Conservation (phyloP, 768 basidiomycete species). For the Myochromella boudieri region DNA sequence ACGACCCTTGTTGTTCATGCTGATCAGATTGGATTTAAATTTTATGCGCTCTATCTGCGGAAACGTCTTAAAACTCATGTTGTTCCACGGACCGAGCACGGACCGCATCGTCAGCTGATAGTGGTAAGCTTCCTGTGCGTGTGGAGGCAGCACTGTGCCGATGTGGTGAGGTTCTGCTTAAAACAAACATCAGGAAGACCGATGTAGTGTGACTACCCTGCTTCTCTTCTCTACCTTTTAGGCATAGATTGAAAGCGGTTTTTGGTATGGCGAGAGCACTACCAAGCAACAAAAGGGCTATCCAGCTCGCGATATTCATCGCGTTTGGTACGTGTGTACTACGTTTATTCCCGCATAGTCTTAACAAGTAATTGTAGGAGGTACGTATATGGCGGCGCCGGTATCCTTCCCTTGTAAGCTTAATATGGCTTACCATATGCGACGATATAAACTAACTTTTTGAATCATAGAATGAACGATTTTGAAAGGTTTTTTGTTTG, state of each 20-base stretch:
- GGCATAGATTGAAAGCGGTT: conserved; percentile 3
- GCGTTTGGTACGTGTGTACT: conserved; percentile 59
- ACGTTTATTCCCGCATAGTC: not conserved
- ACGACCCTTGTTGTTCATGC: too few relatives aligned
- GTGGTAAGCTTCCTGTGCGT: too few relatives aligned
- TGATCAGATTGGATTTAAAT: too few relatives aligned
- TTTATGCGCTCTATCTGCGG: conserved; percentile 2
- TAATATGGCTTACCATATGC: too few relatives aligned
- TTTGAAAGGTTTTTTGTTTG: conserved; percentile 72
- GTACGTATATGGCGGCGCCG: too few relatives aligned
- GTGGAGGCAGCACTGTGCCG: too few relatives aligned
- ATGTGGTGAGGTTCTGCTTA: conserved; percentile 11
- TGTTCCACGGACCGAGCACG: conserved; percentile 18
- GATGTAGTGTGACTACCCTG: conserved; percentile 14
- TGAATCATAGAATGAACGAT: too few relatives aligned
- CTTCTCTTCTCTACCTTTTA: conserved; percentile 21
- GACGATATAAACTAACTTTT: too few relatives aligned
- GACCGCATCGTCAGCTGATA: conserved; percentile 23
- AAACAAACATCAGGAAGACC: conserved; percentile 9
- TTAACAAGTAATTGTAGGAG: conserved; percentile 12
- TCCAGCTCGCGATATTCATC: conserved; percentile 66
- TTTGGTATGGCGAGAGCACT: conserved; percentile 38
- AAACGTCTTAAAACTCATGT: too few relatives aligned
- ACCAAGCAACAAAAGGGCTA: conserved; percentile 62
- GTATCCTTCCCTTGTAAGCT: too few relatives aligned